Percentiles rank a stretch among this genome's conserved stretches.
These are phyloP conservation scores for Myriosclerotinia scirpicola DNA, from an alignment of 2,329 filamentous ascomycete genomes.

Conservation along the genomic window DNA sequence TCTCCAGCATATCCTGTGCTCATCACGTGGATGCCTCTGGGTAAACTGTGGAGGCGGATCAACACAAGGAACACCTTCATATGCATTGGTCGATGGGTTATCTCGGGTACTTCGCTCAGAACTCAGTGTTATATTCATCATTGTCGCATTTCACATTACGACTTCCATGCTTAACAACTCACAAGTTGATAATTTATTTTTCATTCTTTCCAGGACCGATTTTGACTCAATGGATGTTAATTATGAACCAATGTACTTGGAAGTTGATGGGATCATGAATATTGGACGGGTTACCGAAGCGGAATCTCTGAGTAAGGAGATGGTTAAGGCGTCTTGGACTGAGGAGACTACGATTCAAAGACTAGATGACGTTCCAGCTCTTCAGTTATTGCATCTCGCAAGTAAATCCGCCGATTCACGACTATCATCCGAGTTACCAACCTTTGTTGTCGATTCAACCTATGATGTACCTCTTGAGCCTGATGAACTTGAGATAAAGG, in stretches of 20 bases:
- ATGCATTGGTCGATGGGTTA: conserved; percentile 11
- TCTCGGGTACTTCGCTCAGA: conserved; percentile 16
- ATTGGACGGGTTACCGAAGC: neutral
- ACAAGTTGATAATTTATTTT: conserved; percentile 2
- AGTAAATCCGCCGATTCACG: too few relatives aligned
- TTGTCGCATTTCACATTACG: neutral
- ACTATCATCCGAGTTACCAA: neutral
- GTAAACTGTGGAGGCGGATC: neutral
- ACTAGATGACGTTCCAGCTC: neutral
- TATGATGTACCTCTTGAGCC: neutral
- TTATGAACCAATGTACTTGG: conserved; percentile 24
- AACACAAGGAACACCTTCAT: neutral
- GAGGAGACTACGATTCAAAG: neutral
- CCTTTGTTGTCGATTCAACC: neutral
- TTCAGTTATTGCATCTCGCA: neutral
- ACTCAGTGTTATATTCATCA: neutral
- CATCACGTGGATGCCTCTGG: conserved; percentile 1
- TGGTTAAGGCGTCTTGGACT: neutral
- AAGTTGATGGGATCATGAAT: conserved; percentile 10
- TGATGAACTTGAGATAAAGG: conserved; percentile 13
- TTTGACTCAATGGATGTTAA: conserved; percentile 26
- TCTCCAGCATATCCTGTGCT: neutral
- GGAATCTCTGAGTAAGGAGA: conserved; percentile 7
- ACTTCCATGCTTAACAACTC: neutral
- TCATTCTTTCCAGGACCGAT: neutral